These are phyloP conservation scores for Oxyria digyna DNA, from an alignment of 148 eudicot species.

Conservation along the genomic window DNA sequence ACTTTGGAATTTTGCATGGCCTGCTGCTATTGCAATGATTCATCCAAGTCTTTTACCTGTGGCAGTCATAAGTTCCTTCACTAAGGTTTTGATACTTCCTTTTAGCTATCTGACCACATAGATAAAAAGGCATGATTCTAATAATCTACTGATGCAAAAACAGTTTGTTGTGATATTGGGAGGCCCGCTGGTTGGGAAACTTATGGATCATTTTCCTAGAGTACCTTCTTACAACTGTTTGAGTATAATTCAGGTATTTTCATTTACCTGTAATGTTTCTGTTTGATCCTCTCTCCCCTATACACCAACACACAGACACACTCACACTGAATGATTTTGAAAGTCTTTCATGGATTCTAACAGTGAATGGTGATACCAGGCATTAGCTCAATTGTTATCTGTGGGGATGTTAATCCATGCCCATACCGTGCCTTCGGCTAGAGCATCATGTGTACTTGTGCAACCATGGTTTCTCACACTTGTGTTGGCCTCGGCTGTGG, in stretches of 20 bases:
- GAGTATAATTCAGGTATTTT: conserved; percentile 51
- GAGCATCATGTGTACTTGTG: conserved; percentile 37
- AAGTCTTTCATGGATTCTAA: not conserved
- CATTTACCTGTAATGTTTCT: not conserved
- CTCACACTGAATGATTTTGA: not conserved
- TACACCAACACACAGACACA: not conserved
- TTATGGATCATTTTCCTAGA: conserved; percentile 84
- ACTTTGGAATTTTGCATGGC: conserved; percentile 95
- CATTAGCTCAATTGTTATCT: conserved; percentile 73
- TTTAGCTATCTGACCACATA: not conserved
- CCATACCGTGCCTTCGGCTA: conserved; percentile 24
- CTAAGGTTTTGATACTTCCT: conserved; percentile 45
- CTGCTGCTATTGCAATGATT: conserved; percentile 78
- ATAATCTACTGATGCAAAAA: not conserved
- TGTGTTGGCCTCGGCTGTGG: conserved; percentile 71
- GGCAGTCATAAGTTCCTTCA: conserved; percentile 65
- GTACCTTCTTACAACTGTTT: conserved; percentile 61
- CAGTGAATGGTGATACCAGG: conserved; percentile 24
- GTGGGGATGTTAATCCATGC: conserved; percentile 84
- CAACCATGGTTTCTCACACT: conserved; percentile 78
- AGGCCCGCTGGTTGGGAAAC: conserved; percentile 82
- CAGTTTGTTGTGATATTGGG: conserved; percentile 74
- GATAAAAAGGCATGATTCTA: not conserved
- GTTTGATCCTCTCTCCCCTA: not conserved
- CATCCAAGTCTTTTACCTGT: conserved; percentile 96